Evolutionary conservation across 2,329 filamentous ascomycete genomes (phyloP).

Genomic region (Pyricularia grisea): DNA sequence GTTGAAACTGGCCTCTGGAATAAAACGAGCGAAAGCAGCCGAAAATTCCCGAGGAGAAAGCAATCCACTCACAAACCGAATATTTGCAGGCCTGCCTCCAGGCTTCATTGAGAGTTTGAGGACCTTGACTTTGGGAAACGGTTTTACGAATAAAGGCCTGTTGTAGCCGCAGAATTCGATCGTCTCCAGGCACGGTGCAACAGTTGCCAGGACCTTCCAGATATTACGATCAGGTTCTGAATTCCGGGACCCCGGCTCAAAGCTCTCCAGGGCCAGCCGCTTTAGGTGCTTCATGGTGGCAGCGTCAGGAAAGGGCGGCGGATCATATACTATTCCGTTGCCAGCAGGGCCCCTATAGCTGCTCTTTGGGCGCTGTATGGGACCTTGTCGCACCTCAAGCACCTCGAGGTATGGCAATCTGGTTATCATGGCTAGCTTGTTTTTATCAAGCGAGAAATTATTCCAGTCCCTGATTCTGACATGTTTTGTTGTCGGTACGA

Average conservation of each 20-base stretch:
- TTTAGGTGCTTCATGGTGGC: background rate
- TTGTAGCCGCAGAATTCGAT: background rate
- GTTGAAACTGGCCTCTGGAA: background rate
- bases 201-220: background rate
- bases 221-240: background rate
- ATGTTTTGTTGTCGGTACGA: conserved; percentile 2
- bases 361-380: background rate
- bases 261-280: background rate
- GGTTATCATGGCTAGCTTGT: background rate
- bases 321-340: background rate
- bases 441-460: background rate
- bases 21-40: background rate
- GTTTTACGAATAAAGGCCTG: background rate
- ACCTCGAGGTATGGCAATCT: background rate
- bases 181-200: background rate
- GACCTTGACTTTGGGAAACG: background rate
- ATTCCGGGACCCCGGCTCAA: background rate
- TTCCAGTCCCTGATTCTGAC: background rate
- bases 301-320: background rate
- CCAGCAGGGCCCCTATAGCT: background rate
- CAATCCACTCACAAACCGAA: background rate
- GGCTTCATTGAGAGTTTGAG: background rate
- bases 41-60: background rate
- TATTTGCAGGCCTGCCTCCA: background rate
- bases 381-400: background rate